phyloP scores from a whole-genome alignment of 2,329 filamentous ascomycete species.

The Beauveria varroae region DNA sequence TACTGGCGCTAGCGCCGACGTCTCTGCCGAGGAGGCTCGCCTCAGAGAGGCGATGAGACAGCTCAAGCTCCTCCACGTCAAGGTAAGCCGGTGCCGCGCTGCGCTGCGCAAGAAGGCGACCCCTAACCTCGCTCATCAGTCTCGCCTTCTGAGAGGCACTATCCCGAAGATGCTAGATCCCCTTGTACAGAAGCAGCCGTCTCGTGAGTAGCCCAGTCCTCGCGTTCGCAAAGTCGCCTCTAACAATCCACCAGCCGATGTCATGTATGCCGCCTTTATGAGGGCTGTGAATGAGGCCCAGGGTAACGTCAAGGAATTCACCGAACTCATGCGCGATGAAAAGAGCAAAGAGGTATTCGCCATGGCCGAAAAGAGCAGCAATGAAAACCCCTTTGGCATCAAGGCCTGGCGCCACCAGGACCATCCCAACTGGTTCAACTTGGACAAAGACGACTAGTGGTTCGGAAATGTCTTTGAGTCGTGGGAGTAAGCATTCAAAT shows the following conservation, averaged over 20 bases:
- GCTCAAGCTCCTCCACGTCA: constrained; percentile 47
- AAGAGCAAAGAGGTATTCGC: constrained; percentile 43
- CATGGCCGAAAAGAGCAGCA: constrained; percentile 44
- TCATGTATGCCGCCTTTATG: constrained; percentile 39
- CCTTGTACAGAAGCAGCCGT: constrained; percentile 39
- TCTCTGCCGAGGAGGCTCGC: constrained; percentile 34
- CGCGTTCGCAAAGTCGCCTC: not conserved
- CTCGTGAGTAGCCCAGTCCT: constrained; percentile 35
- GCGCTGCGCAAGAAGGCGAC: constrained; percentile 13
- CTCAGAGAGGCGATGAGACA: constrained; percentile 42
- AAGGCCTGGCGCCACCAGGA: constrained; percentile 52
- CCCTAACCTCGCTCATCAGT: constrained; percentile 17
- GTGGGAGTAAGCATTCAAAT: not conserved
- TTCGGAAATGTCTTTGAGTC: not conserved
- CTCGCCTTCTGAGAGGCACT: constrained; percentile 27
- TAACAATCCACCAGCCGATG: constrained; percentile 35
- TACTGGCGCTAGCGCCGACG: constrained; percentile 11
- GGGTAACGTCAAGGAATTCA: constrained; percentile 45
- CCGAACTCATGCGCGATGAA: constrained; percentile 37
- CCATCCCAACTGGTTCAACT: constrained; percentile 49
- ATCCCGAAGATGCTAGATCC: constrained; percentile 37
- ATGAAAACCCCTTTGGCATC: constrained; percentile 48
- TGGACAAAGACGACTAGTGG: constrained; percentile 18
- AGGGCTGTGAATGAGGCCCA: constrained; percentile 39
- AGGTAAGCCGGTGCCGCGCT: constrained; percentile 29